Conservation (phyloP, 352 stramenopile genomes). For the Peronospora farinosa region DNA sequence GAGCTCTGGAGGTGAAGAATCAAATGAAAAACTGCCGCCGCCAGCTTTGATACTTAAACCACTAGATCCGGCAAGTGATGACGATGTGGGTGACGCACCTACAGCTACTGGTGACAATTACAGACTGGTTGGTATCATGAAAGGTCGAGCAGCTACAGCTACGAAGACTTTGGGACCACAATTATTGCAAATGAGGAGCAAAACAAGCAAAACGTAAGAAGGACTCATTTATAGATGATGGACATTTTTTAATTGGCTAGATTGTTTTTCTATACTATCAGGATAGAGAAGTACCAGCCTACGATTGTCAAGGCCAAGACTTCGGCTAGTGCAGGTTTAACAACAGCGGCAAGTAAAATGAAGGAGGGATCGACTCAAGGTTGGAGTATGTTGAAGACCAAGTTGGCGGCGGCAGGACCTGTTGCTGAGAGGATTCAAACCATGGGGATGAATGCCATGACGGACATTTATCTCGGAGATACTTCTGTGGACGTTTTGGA, state of each 20-base stretch:
- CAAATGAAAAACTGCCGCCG: constrained; percentile 19
- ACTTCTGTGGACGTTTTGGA: constrained; percentile 42
- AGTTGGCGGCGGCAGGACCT: constrained; percentile 55
- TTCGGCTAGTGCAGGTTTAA: constrained; percentile 47
- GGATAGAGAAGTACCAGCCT: constrained; percentile 67
- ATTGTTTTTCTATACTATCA: constrained; percentile 15
- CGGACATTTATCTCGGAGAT: constrained; percentile 61
- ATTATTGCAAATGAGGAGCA: constrained; percentile 42
- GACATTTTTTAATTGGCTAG: constrained; percentile 12
- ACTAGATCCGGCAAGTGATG: neutral
- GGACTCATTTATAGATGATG: neutral
- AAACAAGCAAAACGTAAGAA: constrained; percentile 42
- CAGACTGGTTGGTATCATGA: constrained; percentile 39
- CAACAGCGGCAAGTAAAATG: constrained; percentile 33
- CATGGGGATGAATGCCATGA: constrained; percentile 68
- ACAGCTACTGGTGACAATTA: constrained; percentile 10
- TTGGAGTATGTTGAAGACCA: constrained; percentile 77
- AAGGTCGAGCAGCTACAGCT: constrained; percentile 42
- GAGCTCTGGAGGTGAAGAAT: constrained; percentile 29
- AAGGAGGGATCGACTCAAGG: constrained; percentile 72
- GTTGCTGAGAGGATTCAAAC: constrained; percentile 72
- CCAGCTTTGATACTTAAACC: constrained; percentile 15
- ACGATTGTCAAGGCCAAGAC: constrained; percentile 68
- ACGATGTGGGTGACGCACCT: neutral
- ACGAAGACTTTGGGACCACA: constrained; percentile 55